Conservation (phyloP, 257 asterid species). For the Salvia splendens region DNA sequence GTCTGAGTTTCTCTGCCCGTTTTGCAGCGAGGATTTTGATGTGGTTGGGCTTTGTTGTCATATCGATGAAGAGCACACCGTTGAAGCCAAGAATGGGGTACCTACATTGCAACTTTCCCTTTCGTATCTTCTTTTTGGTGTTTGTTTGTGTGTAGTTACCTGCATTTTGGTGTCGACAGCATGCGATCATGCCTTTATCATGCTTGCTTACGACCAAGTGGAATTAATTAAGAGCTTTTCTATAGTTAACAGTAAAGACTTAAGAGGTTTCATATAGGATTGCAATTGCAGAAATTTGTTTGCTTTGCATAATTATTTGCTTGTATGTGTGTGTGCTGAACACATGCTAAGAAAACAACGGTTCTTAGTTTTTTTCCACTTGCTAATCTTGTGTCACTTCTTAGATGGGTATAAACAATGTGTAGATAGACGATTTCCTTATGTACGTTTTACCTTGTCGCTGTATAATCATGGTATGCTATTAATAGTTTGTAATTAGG, state of each 20-base stretch:
- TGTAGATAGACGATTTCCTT: neutral
- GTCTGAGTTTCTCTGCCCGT: conserved; percentile 79
- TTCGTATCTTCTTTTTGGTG: neutral
- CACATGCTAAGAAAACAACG: neutral
- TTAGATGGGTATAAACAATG: neutral
- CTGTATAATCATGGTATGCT: neutral
- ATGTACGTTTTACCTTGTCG: neutral
- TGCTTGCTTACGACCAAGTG: neutral
- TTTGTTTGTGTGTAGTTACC: conserved; percentile 1
- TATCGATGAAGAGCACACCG: conserved; percentile 78
- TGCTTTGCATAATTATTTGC: neutral
- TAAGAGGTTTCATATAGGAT: neutral
- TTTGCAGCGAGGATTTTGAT: conserved; percentile 84
- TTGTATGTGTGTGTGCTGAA: neutral
- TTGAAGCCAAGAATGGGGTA: conserved; percentile 90
- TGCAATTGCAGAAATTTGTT: neutral
- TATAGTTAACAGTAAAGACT: too few relatives aligned
- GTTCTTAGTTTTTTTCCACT: conserved; percentile 3
- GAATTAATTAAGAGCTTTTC: neutral
- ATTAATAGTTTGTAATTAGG: neutral
- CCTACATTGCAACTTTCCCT: neutral
- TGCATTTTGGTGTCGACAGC: neutral
- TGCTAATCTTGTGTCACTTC: neutral
- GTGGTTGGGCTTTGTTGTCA: conserved; percentile 90
- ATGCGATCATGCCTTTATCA: neutral